Percentiles rank a stretch among this genome's conserved stretches.
Conservation (phyloP, 192 early-diverging fungal genomes). For the Coemansia guatemalensis region DNA sequence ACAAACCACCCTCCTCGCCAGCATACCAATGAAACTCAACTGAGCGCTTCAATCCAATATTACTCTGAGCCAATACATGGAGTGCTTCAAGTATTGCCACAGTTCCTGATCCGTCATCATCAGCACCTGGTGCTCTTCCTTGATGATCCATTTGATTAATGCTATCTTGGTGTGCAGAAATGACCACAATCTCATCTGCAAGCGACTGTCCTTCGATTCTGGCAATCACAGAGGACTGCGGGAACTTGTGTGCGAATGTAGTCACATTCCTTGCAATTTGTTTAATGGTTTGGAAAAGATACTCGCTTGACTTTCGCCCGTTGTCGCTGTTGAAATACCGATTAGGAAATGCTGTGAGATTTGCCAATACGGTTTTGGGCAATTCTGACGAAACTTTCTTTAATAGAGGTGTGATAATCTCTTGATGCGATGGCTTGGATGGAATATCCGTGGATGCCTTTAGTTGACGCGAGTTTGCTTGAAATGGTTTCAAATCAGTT, state of each 20-base stretch:
- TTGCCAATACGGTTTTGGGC: background rate
- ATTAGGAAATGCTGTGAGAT: background rate
- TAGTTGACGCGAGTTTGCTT: background rate
- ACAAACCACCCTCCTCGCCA: slow-evolving; percentile 83
- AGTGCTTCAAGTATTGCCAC: slow-evolving; percentile 73
- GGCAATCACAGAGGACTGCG: background rate
- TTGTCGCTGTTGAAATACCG: background rate
- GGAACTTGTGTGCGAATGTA: background rate
- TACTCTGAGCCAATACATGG: background rate
- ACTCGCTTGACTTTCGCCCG: background rate
- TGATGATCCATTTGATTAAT: slow-evolving; percentile 73
- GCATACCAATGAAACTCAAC: slow-evolving; percentile 43
- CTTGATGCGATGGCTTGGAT: background rate
- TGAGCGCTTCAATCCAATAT: background rate
- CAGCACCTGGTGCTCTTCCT: slow-evolving; percentile 72
- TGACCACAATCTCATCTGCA: slow-evolving; percentile 63
- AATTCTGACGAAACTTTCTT: background rate
- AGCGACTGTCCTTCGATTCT: background rate
- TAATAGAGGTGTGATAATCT: background rate
- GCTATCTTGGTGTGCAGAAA: slow-evolving; percentile 88
- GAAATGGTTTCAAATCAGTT: background rate
- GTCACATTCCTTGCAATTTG: background rate
- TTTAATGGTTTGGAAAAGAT: background rate
- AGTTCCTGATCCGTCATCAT: slow-evolving; percentile 85
- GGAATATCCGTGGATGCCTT: background rate